Conservation (phyloP, 331 rosid species). For the Dryas integrifolia region DNA sequence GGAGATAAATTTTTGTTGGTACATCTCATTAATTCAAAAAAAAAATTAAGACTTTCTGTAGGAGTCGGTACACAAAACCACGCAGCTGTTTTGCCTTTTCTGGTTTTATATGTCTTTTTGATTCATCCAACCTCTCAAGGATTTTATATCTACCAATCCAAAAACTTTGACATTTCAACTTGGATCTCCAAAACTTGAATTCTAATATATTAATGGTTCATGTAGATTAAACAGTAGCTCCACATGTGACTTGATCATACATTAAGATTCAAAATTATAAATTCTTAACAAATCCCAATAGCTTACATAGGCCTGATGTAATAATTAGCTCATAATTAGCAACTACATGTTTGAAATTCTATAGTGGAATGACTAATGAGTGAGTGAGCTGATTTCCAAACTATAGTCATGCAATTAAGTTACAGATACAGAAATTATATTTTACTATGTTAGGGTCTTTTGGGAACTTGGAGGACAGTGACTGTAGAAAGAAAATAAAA, state of each 20-base stretch:
- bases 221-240: constrained; percentile 30
- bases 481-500: constrained; percentile 54
- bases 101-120: constrained; percentile 31
- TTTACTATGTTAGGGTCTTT: constrained; percentile 14
- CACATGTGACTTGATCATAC: constrained; percentile 45
- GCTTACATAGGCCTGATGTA: constrained; percentile 37
- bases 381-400: not conserved
- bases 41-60: constrained; percentile 44
- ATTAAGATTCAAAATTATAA: constrained; percentile 31
- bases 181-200: not conserved
- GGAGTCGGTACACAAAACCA: constrained; percentile 44
- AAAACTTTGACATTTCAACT: constrained; percentile 19
- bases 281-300: constrained; percentile 43
- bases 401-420: constrained; percentile 3
- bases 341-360: not conserved
- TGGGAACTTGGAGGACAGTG: constrained; percentile 42
- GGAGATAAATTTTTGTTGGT: constrained; percentile 23
- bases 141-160: constrained; percentile 14
- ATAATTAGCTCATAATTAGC: constrained; percentile 24
- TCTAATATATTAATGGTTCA: constrained; percentile 9
- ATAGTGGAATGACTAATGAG: not conserved
- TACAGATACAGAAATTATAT: constrained; percentile 7
- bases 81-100: constrained; percentile 43
- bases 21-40: constrained; percentile 42
- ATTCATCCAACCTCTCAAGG: constrained; percentile 22